Evolutionary conservation across 2,329 filamentous ascomycete genomes (phyloP), one percentile per base, ranked within the genome.

Genomic region (Aspergillus quadricinctus): DNA sequence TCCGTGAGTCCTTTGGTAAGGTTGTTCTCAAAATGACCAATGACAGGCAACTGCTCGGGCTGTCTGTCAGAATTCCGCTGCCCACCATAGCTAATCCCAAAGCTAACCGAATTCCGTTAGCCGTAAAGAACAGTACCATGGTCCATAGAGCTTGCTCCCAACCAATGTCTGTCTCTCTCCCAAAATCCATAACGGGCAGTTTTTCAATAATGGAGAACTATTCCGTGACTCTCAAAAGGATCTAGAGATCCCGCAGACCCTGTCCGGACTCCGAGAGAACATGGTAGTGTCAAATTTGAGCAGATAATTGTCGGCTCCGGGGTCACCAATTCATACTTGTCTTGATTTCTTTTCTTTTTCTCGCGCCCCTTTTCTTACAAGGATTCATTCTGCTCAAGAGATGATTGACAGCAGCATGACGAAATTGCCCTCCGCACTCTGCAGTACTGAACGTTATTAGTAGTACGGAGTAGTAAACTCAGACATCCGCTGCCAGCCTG

Each of bases 221-320:
- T 35, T 35, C 31, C 31, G 11, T 6, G 11, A 35, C 14, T 14
- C 14, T 35, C 14, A 35, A 3, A 7, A 17, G 31, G 14, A 17
- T 51, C 54, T 57, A 49, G 54, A 29, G 54, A 59, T 57, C 54
- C 57, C 49, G 54, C 57, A 57, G 56, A 57, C 56, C 56, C 56
- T 50, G 55, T 49, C 52, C 49, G 45, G 52, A 52, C 31, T 51
- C 50, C 35, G 14, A 35, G 4, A 17, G 4, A 35, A 35, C 4
- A 35, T 35, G 14, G 31, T 35, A 37, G 31, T 37, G 14, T 37
- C 31, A 37, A 17, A 3, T 37, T 35, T 17, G 17, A 37, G 14
- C 5, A 37, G 9, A 11, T 29, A 29, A 29, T 29, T 9, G 31
- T 37, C 14, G 14, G 14, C 6, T 5, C 4, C 31, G 11, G 17